phyloP scores from a whole-genome alignment of 306 rosid species.

The Oemleria cerasiformis region DNA sequence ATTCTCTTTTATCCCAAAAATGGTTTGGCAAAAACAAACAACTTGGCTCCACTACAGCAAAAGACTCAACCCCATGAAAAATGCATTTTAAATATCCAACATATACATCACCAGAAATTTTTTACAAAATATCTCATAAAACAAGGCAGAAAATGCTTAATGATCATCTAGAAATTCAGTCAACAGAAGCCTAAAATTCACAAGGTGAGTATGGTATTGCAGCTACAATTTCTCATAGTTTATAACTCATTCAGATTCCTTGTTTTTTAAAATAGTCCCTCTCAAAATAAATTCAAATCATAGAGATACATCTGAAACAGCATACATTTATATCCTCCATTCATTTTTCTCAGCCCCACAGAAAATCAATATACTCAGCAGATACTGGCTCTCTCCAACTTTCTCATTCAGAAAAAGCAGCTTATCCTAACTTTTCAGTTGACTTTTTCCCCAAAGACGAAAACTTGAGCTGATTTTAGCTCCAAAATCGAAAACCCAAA shows the following conservation, averaged over 20 bases:
- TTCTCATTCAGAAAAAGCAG: not conserved
- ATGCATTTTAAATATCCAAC: slow-evolving; percentile 1
- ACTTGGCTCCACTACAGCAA: not conserved
- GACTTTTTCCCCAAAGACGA: slow-evolving; percentile 17
- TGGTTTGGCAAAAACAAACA: not conserved
- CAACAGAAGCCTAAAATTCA: not conserved
- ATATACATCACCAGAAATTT: not conserved
- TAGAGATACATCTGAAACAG: not conserved
- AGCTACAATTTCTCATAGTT: not conserved
- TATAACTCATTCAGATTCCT: slow-evolving; percentile 6
- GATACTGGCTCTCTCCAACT: not conserved
- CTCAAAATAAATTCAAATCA: not conserved
- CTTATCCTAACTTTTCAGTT: not conserved
- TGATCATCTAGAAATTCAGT: not conserved
- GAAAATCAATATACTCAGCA: not conserved
- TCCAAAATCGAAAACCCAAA: slow-evolving; percentile 11
- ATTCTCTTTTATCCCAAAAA: not conserved
- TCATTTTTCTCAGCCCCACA: not conserved
- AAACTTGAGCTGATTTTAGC: slow-evolving; percentile 14
- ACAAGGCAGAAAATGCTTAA: not conserved
- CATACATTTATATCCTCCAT: slow-evolving; percentile 18
- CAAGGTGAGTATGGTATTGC: not conserved
- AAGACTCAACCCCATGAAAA: slow-evolving; percentile 4
- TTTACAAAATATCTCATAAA: not conserved
- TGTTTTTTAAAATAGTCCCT: not conserved